Evolutionary conservation across 1,284 basidiomycete species (phyloP), one percentile per base, ranked within the genome.

Genomic region (Wolfiporia cocos): DNA sequence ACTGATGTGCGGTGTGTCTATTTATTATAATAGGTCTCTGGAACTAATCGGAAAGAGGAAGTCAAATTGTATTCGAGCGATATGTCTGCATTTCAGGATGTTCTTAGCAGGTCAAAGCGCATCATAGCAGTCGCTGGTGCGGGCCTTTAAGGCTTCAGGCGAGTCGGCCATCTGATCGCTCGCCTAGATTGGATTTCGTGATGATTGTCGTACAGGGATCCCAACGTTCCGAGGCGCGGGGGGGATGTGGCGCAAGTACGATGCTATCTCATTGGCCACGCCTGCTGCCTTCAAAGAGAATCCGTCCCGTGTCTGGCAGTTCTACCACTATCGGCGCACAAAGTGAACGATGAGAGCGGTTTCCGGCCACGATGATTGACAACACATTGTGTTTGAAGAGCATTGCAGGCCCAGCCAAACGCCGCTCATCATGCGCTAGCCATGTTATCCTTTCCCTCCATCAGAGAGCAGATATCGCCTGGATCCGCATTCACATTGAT

Each of bases 171-270:
- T 20, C 43, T 28, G 28, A 38, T 21, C 14, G 24, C 4, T 26
- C 39, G 23, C 9, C 10, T 22, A 21, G 11, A 24, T 11, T 12
- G 7, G 12, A 20, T 24, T 7, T n/a, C 21, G 18, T 14, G 28
- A 23, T 9, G 17, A n/a, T 35, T 15, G 12, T 18, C 17, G 5
- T 14, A 23, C 18, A 15, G 26, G 14, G 26, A 80, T 82, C 15
- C 70, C 77, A 4, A 82, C 79, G 0, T 83, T 79, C 56, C 60
- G 79, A 53, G 78, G 74, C 10, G 62, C 69, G 14, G 79, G 79
- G 28, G 79, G 78, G 1, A 52, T 78, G 47, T 82, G 80, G 81
- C 62, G 76, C 29, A 69, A 66, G 43, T 72, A 78, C 51, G 67
- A 83, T 52, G 73, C 76, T 1, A 70, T 70, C 44, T 62, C 60